phyloP scores from a whole-genome alignment of 2,329 filamentous ascomycete species.

The Verticillium zaregamsianum region DNA sequence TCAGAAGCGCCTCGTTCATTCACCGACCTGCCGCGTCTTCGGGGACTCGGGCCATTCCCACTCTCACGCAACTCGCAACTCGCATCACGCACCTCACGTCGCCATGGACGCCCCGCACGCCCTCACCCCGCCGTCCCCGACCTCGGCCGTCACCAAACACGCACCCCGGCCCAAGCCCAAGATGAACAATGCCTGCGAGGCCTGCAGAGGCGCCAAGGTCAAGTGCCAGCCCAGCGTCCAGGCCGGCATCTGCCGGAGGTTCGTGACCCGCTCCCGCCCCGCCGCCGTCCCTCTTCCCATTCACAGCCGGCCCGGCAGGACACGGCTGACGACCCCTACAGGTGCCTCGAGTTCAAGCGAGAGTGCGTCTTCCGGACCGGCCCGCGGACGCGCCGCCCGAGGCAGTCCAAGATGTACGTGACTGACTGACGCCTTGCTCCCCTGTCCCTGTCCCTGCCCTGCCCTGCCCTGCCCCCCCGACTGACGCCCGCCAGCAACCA shows the following conservation, averaged over 20 bases:
- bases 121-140: neutral
- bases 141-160: neutral
- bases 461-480: neutral
- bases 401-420: constrained; percentile 37
- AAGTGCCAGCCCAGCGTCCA: constrained; percentile 46
- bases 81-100: too few species aligned
- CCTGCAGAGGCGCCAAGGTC: constrained; percentile 49
- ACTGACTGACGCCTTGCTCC: neutral
- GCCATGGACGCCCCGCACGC: neutral
- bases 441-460: neutral
- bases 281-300: too few species aligned
- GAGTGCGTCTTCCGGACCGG: constrained; percentile 49
- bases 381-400: constrained; percentile 44
- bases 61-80: too few species aligned
- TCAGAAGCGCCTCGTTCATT: neutral
- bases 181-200: constrained; percentile 44
- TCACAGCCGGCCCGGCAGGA: too few species aligned
- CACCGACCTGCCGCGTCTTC: neutral
- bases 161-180: constrained; percentile 3
- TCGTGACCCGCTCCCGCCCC: constrained; percentile 11
- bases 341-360: constrained; percentile 47
- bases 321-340: constrained; percentile 15
- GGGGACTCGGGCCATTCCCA: neutral
- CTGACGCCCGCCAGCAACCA: constrained; percentile 13
- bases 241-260: constrained; percentile 48